phyloP scores from a whole-genome alignment of 305 asterid species.

The Solanum hybrid region DNA sequence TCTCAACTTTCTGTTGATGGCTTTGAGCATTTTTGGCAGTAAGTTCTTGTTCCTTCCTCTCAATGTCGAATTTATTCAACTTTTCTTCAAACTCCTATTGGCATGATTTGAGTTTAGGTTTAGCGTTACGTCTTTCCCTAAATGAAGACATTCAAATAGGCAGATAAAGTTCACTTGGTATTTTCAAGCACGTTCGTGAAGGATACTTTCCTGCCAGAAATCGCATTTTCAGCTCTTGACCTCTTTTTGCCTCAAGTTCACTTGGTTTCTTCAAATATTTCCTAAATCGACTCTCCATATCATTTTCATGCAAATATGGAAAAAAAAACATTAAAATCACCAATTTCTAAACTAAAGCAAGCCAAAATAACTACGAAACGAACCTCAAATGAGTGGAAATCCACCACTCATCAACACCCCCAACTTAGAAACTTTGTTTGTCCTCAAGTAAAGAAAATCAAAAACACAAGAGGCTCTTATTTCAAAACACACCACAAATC shows the following conservation, averaged over 20 bases:
- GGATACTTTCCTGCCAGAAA: too few relatives aligned
- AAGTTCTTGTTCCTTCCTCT: neutral
- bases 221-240: neutral
- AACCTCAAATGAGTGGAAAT: too few relatives aligned
- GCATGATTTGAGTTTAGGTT: too few relatives aligned
- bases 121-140: too few relatives aligned
- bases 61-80: neutral
- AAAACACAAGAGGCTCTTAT: neutral
- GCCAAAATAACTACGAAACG: neutral
- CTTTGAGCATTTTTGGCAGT: neutral
- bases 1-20: neutral
- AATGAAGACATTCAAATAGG: too few relatives aligned
- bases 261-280: neutral
- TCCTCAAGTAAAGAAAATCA: neutral
- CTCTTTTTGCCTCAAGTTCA: neutral
- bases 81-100: neutral
- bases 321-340: neutral
- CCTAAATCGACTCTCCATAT: neutral
- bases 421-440: neutral
- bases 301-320: neutral
- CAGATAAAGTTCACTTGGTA: too few relatives aligned
- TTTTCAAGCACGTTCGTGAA: too few relatives aligned
- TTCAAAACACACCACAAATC: too few relatives aligned
- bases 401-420: neutral
- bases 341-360: neutral